These are phyloP conservation scores for Hypoxylon sp. DNA, from an alignment of 2,329 filamentous ascomycete genomes.

Conservation along the genomic window DNA sequence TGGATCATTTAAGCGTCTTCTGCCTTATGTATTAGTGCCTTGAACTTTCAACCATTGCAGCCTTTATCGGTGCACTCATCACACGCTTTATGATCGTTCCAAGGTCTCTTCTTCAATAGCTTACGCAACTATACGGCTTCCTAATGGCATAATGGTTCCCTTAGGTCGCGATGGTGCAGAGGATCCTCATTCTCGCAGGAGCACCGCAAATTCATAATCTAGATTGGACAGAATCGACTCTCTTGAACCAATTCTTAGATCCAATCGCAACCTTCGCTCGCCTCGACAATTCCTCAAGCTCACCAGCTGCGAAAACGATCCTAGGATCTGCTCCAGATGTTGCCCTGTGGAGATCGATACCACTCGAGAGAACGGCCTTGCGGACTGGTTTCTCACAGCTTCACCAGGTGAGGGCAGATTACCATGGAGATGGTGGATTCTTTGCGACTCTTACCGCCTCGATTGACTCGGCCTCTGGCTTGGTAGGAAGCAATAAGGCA, in stretches of 20 bases:
- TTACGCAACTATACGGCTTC: background rate
- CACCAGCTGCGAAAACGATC: slow-evolving; percentile 29
- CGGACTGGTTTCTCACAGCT: slow-evolving; percentile 66
- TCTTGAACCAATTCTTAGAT: slow-evolving; percentile 62
- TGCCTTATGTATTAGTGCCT: background rate
- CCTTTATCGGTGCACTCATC: background rate
- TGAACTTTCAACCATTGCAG: background rate
- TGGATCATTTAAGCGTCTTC: background rate
- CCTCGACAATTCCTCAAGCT: slow-evolving; percentile 17
- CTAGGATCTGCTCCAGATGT: slow-evolving; percentile 46
- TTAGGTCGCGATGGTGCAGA: slow-evolving; percentile 45
- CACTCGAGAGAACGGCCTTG: slow-evolving; percentile 60
- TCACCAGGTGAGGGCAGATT: slow-evolving; percentile 53
- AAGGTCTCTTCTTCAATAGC: slow-evolving; percentile 9
- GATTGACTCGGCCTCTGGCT: slow-evolving; percentile 44
- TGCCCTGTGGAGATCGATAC: slow-evolving; percentile 67
- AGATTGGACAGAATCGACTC: slow-evolving; percentile 48
- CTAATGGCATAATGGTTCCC: slow-evolving; percentile 21
- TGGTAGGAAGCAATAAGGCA: slow-evolving; percentile 51
- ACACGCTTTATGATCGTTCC: background rate
- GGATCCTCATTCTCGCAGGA: slow-evolving; percentile 48
- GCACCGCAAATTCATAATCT: slow-evolving; percentile 47
- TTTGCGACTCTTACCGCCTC: slow-evolving; percentile 61
- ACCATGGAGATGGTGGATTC: slow-evolving; percentile 58
- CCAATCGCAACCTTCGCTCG: slow-evolving; percentile 52